Evolutionary conservation across 768 basidiomycete genomes (phyloP).

Genomic region (Rhodotorula paludigena): DNA sequence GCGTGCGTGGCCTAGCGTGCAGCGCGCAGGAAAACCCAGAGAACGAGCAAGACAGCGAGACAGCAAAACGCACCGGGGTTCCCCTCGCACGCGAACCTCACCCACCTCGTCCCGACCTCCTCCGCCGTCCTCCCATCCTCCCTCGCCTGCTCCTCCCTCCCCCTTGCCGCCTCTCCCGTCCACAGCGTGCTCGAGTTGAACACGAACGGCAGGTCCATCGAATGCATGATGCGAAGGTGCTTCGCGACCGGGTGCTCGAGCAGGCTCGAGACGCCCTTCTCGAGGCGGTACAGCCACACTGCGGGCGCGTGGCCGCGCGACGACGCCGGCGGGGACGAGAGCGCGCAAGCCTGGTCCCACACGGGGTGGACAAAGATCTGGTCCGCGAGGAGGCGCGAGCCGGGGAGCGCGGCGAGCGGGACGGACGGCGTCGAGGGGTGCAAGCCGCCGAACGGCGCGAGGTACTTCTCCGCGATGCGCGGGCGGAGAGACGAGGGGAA

Average conservation of each 20-base stretch:
- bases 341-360: constrained; percentile 17
- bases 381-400: constrained; percentile 17
- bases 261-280: background rate
- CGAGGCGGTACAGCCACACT: background rate
- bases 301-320: background rate
- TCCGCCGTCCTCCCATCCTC: constrained; percentile 2
- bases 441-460: background rate
- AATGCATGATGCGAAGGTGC: constrained; percentile 11
- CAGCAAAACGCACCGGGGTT: constrained; percentile 18
- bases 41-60: background rate
- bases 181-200: constrained; percentile 28
- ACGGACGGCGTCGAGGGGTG: background rate
- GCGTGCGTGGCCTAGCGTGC: background rate
- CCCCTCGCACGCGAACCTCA: constrained; percentile 12
- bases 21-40: background rate
- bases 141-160: background rate
- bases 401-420: constrained; percentile 2
- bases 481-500: background rate
- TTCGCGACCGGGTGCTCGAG: background rate
- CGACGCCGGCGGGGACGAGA: background rate
- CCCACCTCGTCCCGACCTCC: constrained; percentile 17
- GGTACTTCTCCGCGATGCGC: constrained; percentile 3
- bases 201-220: constrained; percentile 30
- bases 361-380: constrained; percentile 35
- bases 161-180: background rate